Conservation (phyloP, 2,329 filamentous ascomycete species). For the Colletotrichum chlorophyti region DNA sequence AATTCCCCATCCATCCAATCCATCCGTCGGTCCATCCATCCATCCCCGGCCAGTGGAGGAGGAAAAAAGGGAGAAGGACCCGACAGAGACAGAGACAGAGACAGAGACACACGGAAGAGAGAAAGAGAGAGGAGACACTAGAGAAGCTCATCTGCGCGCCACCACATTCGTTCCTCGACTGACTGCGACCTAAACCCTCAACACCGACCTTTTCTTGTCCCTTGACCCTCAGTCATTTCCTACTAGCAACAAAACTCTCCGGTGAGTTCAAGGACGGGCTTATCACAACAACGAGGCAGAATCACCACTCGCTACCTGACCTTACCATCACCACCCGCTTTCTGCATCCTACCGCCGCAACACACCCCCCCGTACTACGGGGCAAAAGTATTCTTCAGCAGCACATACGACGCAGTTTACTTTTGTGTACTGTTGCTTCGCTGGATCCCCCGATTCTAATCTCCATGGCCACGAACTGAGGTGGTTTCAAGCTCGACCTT, state of each 20-base stretch:
- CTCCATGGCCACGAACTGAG: slow-evolving; percentile 27
- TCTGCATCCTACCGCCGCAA: slow-evolving; percentile 13
- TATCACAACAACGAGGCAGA: slow-evolving; percentile 7
- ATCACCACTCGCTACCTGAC: no score
- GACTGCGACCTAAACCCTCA: background rate
- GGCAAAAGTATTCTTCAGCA: slow-evolving; percentile 20
- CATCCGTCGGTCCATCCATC: no score
- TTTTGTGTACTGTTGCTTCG: slow-evolving; percentile 1
- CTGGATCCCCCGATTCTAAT: slow-evolving; percentile 16
- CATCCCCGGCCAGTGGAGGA: slow-evolving; percentile 10
- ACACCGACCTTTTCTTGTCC: background rate
- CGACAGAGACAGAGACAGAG: no score
- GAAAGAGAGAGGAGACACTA: slow-evolving; percentile 23
- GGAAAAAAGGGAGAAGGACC: slow-evolving; percentile 1
- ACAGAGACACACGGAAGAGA: no score
- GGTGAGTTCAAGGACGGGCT: no score
- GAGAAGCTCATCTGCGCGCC: slow-evolving; percentile 9
- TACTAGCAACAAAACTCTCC: slow-evolving; percentile 6
- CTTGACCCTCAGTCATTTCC: slow-evolving; percentile 4
- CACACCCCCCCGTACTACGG: slow-evolving; percentile 1
- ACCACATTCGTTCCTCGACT: slow-evolving; percentile 10
- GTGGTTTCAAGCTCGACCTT: slow-evolving; percentile 11
- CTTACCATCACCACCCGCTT: background rate
- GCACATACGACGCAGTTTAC: slow-evolving; percentile 24
- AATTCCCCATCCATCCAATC: slow-evolving; percentile 24